phyloP scores from a whole-genome alignment of 1,284 basidiomycete species.

The Tausonia pullulans region DNA sequence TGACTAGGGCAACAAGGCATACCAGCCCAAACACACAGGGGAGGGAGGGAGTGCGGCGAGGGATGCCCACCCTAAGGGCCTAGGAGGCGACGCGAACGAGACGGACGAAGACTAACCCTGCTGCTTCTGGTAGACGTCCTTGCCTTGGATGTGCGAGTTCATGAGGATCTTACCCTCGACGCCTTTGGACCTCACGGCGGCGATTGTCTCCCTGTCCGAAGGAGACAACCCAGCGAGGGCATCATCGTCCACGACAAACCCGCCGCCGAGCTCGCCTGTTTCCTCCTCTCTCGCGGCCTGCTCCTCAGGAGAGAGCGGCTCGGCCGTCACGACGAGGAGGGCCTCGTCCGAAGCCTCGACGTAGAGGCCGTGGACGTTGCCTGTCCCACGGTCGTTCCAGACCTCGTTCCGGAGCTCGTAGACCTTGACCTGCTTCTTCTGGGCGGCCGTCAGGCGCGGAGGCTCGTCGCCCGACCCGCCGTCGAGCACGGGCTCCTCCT shows the following conservation, averaged over 20 bases:
- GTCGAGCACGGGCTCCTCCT: no score
- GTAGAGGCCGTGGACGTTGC: constrained; percentile 80
- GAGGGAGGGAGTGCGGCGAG: no score
- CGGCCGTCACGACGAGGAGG: constrained; percentile 69
- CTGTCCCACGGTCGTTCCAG: constrained; percentile 90
- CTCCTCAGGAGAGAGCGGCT: constrained; percentile 47
- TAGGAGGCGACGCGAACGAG: background rate
- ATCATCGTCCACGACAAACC: constrained; percentile 24
- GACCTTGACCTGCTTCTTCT: constrained; percentile 44
- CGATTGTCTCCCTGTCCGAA: constrained; percentile 1
- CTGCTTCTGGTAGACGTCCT: constrained; percentile 82
- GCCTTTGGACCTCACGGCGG: constrained; percentile 4
- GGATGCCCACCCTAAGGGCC: background rate
- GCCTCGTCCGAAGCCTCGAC: constrained; percentile 67
- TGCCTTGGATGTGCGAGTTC: constrained; percentile 52
- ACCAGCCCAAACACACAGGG: no score
- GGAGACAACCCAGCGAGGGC: background rate
- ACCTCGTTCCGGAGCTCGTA: constrained; percentile 78
- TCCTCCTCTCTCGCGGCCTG: constrained; percentile 14
- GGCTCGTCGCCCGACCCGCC: no score
- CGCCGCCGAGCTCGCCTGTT: constrained; percentile 21
- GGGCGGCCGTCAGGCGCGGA: no score
- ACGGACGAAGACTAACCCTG: constrained; percentile 52
- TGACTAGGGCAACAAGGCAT: no score
- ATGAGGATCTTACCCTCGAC: constrained; percentile 14